Conservation (phyloP, 2,329 filamentous ascomycete species). For the Thermomyces lanuginosus region DNA sequence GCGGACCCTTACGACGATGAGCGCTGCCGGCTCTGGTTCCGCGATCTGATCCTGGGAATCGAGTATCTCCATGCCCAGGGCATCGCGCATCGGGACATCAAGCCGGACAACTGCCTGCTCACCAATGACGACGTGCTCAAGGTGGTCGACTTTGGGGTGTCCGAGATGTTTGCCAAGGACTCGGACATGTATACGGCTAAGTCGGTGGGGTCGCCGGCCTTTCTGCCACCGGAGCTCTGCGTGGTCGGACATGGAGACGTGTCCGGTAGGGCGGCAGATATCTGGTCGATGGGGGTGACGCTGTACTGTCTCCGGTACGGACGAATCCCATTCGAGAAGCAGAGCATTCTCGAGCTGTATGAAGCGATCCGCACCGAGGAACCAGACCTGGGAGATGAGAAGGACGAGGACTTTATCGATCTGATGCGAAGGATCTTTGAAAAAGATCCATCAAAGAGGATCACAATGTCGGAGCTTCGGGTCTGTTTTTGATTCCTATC, state of each 20-base stretch:
- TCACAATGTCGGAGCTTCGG: conserved; percentile 65
- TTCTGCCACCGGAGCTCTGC: conserved; percentile 84
- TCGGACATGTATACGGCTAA: conserved; percentile 81
- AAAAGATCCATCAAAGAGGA: conserved; percentile 69
- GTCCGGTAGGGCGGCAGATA: conserved; percentile 76
- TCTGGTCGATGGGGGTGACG: conserved; percentile 97
- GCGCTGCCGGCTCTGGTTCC: conserved; percentile 76
- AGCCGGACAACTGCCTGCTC: conserved; percentile 86
- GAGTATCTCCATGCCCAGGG: conserved; percentile 93
- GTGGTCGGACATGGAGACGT: conserved; percentile 72
- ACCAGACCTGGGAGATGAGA: conserved; percentile 44
- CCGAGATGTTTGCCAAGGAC: conserved; percentile 90
- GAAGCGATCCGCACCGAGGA: conserved; percentile 66
- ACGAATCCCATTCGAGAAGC: conserved; percentile 66
- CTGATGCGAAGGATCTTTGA: conserved; percentile 59
- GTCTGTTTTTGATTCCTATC: conserved; percentile 36
- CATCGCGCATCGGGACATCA: conserved; percentile 91
- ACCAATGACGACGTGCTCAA: conserved; percentile 89
- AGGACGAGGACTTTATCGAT: conserved; percentile 54
- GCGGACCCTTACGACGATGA: conserved; percentile 72
- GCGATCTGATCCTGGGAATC: conserved; percentile 84
- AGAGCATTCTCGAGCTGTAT: conserved; percentile 70
- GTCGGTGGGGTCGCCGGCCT: conserved; percentile 85
- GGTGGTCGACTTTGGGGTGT: conserved; percentile 96
- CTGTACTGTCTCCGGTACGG: conserved; percentile 87